These are phyloP conservation scores for Urochloa ruziziensis DNA, from an alignment of 176 grass and related monocot species.

Conservation along the genomic window DNA sequence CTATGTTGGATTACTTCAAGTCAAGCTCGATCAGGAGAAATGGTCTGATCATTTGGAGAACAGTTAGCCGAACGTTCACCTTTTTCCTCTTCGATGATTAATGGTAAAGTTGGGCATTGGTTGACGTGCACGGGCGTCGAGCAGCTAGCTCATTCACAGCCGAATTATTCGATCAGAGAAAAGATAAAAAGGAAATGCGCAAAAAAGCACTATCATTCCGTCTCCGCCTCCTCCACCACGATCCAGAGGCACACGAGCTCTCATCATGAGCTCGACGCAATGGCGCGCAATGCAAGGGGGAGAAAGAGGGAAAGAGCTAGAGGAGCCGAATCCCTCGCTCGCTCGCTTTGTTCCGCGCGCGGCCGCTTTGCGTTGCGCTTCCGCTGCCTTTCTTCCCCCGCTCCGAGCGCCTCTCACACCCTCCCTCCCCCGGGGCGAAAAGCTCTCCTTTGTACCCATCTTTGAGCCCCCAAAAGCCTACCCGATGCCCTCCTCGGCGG, in stretches of 20 bases:
- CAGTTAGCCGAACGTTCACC: not conserved
- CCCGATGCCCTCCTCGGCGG: not conserved
- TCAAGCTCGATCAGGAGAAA: not conserved
- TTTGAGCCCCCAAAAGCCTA: conserved; percentile 45
- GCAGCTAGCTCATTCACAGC: not conserved
- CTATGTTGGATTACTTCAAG: not conserved
- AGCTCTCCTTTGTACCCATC: conserved; percentile 57
- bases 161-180: conserved; percentile 1
- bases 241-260: conserved; percentile 7
- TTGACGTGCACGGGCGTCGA: not conserved
- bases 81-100: not conserved
- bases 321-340: not conserved
- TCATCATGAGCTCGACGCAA: conserved; percentile 10
- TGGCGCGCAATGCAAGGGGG: not conserved
- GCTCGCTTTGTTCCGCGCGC: conserved; percentile 17
- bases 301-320: not conserved
- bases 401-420: conserved; percentile 13
- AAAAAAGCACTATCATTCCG: conserved; percentile 18
- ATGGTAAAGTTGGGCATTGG: not conserved
- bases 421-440: conserved; percentile 10
- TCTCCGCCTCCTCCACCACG: not conserved
- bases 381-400: conserved; percentile 17
- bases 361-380: conserved; percentile 30
- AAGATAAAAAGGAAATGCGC: not conserved
- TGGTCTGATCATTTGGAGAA: not conserved